Evolutionary conservation across 805 yeast genomes (phyloP), one percentile per base, ranked within the genome.

Genomic region (Candida krabiensis): DNA sequence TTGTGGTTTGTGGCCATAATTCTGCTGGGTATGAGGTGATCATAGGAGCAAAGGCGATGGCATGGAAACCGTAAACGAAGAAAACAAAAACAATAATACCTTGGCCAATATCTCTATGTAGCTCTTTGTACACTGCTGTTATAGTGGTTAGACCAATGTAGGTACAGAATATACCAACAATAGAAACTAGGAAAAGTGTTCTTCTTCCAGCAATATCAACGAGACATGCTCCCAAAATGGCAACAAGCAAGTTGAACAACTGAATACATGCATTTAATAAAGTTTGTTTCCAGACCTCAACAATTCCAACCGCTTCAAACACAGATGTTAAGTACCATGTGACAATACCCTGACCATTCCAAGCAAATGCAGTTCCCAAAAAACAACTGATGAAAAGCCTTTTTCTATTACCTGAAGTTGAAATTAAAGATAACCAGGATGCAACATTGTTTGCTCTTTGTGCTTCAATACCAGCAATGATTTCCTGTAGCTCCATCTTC

Each of bases 51-150:
- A 63, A 48, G 27, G 72, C 76, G 25, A 67, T 53, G 51, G 70
- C 62, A 54, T 70, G 72, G 23, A 63, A 57, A 35, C 58, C 54
- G 55, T 65, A 64, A 66, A 60, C 69, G 23, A 73, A 49, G 66
- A 72, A 75, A 35, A 76, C 70, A 73, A 75, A 69, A 14, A 76
- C 76, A 49, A 75, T 60, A 18, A 72, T 76, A 43, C 75, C 79
- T 38, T 62, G 73, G 43, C 69, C 69, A 40, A 72, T 63, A 39
- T 60, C 53, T 48, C 67, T 70, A 47, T 67, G 44, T 29, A 66
- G 55, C 50, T 71, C 53, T 44, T 65, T 70, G 53, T 69, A 70
- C 28, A 68, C 51, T 2, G 79, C 78, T 12, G 79, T 72, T 31
- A 69, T 57, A 15, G 60, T 46, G 2, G 77, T 72, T 69, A 73